A percentile compares a stretch with the other conserved stretches of the same genome.
These are phyloP conservation scores for Excoecaria agallocha DNA, from an alignment of 345 rosid species.

Conservation along the genomic window DNA sequence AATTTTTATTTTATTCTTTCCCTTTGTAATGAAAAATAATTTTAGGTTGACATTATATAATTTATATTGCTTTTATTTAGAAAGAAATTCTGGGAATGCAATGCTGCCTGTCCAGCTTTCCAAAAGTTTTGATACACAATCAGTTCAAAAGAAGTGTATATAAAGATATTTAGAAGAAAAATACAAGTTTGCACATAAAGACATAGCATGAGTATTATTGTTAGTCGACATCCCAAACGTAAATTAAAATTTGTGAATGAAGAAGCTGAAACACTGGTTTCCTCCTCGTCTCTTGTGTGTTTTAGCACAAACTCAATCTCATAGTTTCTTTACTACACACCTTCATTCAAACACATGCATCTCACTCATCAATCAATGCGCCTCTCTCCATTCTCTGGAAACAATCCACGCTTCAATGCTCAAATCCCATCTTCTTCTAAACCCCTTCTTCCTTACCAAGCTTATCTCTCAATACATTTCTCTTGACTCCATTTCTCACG, in stretches of 20 bases:
- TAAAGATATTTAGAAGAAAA: no score
- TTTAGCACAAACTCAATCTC: neutral
- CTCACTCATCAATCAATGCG: slow-evolving; percentile 35
- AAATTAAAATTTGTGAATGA: neutral
- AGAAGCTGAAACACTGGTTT: neutral
- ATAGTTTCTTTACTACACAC: neutral
- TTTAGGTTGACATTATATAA: no score
- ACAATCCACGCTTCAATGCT: slow-evolving; percentile 34
- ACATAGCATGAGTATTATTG: no score
- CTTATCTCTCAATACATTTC: slow-evolving; percentile 34
- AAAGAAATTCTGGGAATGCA: no score
- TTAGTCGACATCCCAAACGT: no score
- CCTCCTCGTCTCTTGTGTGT: neutral
- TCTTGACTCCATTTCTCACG: slow-evolving; percentile 33
- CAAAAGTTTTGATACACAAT: no score
- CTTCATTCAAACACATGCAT: slow-evolving; percentile 15
- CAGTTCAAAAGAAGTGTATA: no score
- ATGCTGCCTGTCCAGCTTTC: no score
- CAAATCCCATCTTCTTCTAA: slow-evolving; percentile 21
- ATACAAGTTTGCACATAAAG: no score
- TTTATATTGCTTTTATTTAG: no score
- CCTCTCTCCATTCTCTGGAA: slow-evolving; percentile 27
- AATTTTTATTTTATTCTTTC: neutral
- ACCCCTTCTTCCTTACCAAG: slow-evolving; percentile 37
- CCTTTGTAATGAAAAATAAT: neutral